Evolutionary conservation across 2,329 filamentous ascomycete species (phyloP).

Genomic region (Calonectria pteridis): DNA sequence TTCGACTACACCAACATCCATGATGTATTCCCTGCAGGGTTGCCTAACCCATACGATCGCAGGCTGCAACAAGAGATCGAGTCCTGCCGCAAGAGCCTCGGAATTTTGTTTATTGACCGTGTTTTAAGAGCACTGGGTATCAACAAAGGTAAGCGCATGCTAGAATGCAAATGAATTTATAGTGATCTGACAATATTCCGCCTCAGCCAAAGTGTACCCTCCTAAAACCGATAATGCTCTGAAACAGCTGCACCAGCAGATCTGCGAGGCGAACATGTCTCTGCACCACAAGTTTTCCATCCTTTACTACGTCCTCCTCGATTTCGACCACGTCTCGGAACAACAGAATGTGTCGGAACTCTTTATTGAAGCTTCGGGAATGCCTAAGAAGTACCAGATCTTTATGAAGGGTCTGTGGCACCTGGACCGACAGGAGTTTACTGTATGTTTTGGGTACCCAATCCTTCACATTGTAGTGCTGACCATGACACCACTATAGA

Average conservation of each 20-base stretch:
- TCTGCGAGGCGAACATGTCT: slow-evolving; percentile 73
- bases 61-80: slow-evolving; percentile 73
- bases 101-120: slow-evolving; percentile 83
- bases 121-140: slow-evolving; percentile 79
- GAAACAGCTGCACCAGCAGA: slow-evolving; percentile 76
- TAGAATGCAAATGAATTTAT: rapidly evolving
- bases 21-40: slow-evolving; percentile 73
- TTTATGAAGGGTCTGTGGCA: slow-evolving; percentile 88
- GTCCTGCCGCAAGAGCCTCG: slow-evolving; percentile 74
- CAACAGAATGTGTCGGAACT: slow-evolving; percentile 63
- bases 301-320: slow-evolving; percentile 86
- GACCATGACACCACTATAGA: slow-evolving; percentile 50
- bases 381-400: slow-evolving; percentile 82
- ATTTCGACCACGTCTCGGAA: slow-evolving; percentile 70
- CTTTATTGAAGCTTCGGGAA: slow-evolving; percentile 73
- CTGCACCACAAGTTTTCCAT: slow-evolving; percentile 85
- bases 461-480: neutral
- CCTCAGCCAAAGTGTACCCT: slow-evolving; percentile 77
- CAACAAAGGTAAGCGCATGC: slow-evolving; percentile 68
- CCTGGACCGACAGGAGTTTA: slow-evolving; percentile 79
- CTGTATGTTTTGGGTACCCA: slow-evolving; percentile 54
- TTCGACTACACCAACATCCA: slow-evolving; percentile 76
- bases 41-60: slow-evolving; percentile 72
- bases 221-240: slow-evolving; percentile 77
- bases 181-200: neutral